Evolutionary conservation across 2,329 filamentous ascomycete genomes (phyloP).

Genomic region (Laburnicola sp.): DNA sequence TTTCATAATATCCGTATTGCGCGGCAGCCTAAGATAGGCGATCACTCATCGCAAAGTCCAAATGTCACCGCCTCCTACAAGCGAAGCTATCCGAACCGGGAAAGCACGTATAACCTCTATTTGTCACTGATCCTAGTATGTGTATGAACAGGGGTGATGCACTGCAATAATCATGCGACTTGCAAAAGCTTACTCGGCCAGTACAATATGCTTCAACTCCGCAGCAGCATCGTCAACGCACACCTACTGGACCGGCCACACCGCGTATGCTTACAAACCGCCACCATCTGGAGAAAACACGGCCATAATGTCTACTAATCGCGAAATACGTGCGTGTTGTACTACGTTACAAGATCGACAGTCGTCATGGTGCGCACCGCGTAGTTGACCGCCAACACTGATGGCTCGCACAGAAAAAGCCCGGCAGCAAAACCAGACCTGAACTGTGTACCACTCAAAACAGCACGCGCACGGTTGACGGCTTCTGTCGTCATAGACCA

Average conservation of each 20-base stretch:
- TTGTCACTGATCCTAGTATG: not conserved
- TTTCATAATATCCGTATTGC: not conserved
- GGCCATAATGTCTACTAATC: not conserved
- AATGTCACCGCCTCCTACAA: too few species aligned
- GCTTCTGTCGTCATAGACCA: too few species aligned
- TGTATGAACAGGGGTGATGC: not conserved
- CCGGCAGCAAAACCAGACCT: not conserved
- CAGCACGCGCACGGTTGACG: not conserved
- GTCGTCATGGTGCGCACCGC: not conserved
- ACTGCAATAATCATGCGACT: not conserved
- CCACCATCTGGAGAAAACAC: not conserved
- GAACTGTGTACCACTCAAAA: not conserved
- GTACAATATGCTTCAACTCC: not conserved
- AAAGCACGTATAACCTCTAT: not conserved
- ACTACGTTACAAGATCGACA: not conserved
- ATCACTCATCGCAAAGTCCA: slow-evolving; percentile 3
- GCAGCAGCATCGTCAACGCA: too few species aligned
- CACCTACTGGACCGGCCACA: not conserved
- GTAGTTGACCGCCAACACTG: not conserved
- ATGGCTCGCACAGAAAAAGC: not conserved
- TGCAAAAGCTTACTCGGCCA: not conserved
- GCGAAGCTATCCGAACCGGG: not conserved
- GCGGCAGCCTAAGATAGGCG: not conserved
- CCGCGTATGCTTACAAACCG: slow-evolving; percentile 1
- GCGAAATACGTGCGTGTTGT: not conserved